phyloP scores from a whole-genome alignment of 805 yeast species.

The Ogataea sp. region DNA sequence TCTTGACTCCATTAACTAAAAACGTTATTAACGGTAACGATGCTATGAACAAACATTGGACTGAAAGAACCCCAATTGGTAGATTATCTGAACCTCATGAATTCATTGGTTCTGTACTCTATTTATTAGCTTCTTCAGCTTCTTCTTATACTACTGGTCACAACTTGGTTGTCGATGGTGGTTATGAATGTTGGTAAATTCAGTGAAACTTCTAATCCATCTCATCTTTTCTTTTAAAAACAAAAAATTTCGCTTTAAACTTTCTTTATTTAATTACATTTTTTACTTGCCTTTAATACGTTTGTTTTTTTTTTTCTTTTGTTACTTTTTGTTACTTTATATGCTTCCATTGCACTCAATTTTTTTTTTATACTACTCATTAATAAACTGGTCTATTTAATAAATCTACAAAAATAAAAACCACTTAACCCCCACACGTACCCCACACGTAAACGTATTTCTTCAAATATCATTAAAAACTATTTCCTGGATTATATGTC shows the following conservation, averaged over 20 bases:
- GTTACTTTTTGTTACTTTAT: too few relatives aligned
- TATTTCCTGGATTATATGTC: constrained; percentile 60
- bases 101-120: constrained; percentile 68
- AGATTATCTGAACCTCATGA: constrained; percentile 85
- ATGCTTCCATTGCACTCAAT: too few relatives aligned
- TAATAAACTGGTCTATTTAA: too few relatives aligned
- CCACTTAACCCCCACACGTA: too few relatives aligned
- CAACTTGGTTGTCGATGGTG: constrained; percentile 79
- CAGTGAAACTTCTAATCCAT: not conserved
- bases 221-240: too few relatives aligned
- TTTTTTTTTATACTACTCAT: too few relatives aligned
- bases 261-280: too few relatives aligned
- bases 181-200: constrained; percentile 71
- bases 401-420: too few relatives aligned
- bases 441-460: too few relatives aligned
- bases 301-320: too few relatives aligned
- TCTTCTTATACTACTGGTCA: constrained; percentile 79
- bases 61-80: constrained; percentile 61
- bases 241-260: too few relatives aligned
- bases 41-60: constrained; percentile 64
- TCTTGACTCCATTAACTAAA: constrained; percentile 69
- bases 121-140: constrained; percentile 64
- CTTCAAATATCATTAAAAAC: not conserved
- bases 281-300: too few relatives aligned
- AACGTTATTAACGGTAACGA: constrained; percentile 55